Percentiles rank a stretch among this genome's conserved stretches.
phyloP scores from a whole-genome alignment of 2,329 filamentous ascomycete species.

The Fusarium sp. region DNA sequence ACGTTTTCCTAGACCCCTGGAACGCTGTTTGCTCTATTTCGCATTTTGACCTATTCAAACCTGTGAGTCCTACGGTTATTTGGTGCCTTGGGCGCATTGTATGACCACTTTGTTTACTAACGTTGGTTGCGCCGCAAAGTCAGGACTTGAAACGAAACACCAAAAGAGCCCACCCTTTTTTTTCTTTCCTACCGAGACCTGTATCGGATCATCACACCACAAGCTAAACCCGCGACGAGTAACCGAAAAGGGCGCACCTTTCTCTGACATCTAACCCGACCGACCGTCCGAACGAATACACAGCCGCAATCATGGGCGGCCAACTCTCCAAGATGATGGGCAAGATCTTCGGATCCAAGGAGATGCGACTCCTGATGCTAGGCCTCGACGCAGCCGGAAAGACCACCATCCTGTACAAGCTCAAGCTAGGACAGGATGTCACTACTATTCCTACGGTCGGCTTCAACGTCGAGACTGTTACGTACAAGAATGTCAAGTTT shows the following conservation, averaged over 20 bases:
- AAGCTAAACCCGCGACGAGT: not conserved
- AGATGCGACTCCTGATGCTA: conserved; percentile 98
- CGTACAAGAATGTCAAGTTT: conserved; percentile 99
- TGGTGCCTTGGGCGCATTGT: not conserved
- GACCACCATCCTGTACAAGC: conserved; percentile 98
- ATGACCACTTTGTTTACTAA: not conserved
- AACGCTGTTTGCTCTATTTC: not conserved
- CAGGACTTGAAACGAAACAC: conserved; percentile 30
- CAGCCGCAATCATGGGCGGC: conserved; percentile 79
- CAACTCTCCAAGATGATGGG: conserved; percentile 96
- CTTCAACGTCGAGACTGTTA: conserved; percentile 99
- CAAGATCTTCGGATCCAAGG: conserved; percentile 99
- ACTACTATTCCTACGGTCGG: conserved; percentile 98
- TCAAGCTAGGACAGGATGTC: conserved; percentile 98
- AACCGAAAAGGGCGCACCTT: not conserved
- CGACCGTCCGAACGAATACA: not conserved
- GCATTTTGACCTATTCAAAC: not conserved
- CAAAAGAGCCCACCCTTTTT: not conserved
- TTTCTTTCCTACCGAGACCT: too few relatives aligned
- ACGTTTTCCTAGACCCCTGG: conserved; percentile 2
- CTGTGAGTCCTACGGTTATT: too few relatives aligned
- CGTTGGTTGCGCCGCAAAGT: not conserved
- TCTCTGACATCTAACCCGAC: not conserved
- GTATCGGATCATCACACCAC: conserved; percentile 21
- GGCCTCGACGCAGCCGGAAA: conserved; percentile 98